These are phyloP conservation scores for Diophrys sp. DNA, from an alignment of 73 alveolate species.

Conservation along the genomic window DNA sequence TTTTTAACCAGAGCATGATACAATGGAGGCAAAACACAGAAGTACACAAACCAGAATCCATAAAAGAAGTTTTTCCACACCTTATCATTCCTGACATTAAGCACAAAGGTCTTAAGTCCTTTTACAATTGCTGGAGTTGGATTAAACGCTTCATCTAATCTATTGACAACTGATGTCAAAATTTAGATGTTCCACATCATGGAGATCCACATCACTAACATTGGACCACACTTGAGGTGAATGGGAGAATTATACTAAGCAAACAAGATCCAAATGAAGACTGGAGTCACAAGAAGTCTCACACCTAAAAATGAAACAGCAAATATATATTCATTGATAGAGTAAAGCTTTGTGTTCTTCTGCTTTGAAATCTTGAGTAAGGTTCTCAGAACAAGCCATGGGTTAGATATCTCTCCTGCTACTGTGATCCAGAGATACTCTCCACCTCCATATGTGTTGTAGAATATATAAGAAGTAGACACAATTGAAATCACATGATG, in stretches of 20 bases:
- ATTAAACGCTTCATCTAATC: not conserved
- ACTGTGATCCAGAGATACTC: constrained; percentile 5
- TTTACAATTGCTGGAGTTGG: not conserved
- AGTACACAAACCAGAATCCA: not conserved
- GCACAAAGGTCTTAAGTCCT: not conserved
- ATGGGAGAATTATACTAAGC: not conserved
- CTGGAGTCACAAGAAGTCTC: constrained; percentile 40
- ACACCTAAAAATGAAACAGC: constrained; percentile 21
- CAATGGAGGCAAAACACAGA: not conserved
- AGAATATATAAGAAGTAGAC: not conserved
- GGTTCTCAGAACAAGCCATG: constrained; percentile 31
- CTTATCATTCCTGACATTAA: not conserved
- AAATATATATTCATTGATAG: constrained; percentile 25
- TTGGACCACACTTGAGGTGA: not conserved
- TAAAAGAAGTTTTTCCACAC: not conserved
- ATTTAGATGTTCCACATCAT: constrained; percentile 15
- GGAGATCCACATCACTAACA: constrained; percentile 1
- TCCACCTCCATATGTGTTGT: constrained; percentile 9
- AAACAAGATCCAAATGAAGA: not conserved
- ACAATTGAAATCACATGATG: constrained; percentile 4
- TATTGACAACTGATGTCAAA: not conserved
- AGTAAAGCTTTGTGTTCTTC: constrained; percentile 12
- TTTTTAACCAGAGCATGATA: not conserved
- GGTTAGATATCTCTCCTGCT: constrained; percentile 43
- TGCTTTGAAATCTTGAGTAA: constrained; percentile 23